Evolutionary conservation across 2,329 filamentous ascomycete genomes (phyloP).

Genomic region (Scedosporium aurantiacum): DNA sequence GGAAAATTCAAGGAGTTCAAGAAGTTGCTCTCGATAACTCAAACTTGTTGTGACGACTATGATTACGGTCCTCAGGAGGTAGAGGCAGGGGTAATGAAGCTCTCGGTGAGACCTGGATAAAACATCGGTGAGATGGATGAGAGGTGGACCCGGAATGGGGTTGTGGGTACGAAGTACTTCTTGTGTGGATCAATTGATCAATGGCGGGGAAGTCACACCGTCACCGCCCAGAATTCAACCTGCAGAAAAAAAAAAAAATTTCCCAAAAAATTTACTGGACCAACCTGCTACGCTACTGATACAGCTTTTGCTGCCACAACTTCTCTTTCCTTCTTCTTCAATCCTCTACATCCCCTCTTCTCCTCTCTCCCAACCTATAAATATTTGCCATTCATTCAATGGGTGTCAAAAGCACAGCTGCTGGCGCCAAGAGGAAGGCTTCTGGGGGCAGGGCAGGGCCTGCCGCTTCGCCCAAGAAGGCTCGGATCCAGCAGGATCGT

Average conservation of each 20-base stretch:
- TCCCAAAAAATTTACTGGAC: not conserved
- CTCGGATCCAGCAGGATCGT: slow-evolving; percentile 28
- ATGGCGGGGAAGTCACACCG: not conserved
- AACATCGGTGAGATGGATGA: too few relatives aligned
- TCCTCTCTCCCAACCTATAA: not conserved
- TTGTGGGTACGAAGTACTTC: too few relatives aligned
- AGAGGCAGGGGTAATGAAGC: too few relatives aligned
- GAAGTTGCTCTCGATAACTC: too few relatives aligned
- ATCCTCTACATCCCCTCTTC: not conserved
- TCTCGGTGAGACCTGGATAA: too few relatives aligned
- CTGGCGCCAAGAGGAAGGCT: slow-evolving; percentile 47
- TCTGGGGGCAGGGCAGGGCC: slow-evolving; percentile 30
- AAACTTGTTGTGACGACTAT: too few relatives aligned
- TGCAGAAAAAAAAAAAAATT: slow-evolving; percentile 1
- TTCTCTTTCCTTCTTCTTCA: not conserved
- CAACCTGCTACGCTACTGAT: not conserved
- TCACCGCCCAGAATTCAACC: not conserved
- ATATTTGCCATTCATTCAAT: slow-evolving; percentile 2
- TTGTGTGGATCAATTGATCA: too few relatives aligned
- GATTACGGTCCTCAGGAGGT: too few relatives aligned
- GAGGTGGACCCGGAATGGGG: too few relatives aligned
- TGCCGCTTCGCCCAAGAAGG: slow-evolving; percentile 39
- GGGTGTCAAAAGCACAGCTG: slow-evolving; percentile 26
- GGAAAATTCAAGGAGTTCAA: too few relatives aligned
- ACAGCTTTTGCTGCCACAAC: not conserved